These are phyloP conservation scores for Populus hybrid DNA, from an alignment of 441 rosid genomes.

Conservation along the genomic window DNA sequence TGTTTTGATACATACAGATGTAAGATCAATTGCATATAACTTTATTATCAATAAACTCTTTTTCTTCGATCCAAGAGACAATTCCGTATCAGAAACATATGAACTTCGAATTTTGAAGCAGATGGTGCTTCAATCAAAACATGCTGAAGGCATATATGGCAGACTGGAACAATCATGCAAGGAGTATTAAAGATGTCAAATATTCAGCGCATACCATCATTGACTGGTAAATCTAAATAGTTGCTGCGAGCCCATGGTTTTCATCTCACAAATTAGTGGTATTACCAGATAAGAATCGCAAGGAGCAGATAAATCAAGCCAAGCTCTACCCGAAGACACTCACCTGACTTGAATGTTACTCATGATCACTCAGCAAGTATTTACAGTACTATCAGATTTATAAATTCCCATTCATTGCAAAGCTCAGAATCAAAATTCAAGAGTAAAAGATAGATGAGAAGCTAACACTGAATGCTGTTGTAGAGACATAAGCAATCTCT, in stretches of 20 bases:
- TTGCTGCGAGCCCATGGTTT: neutral
- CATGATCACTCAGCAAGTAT: neutral
- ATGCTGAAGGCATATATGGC: neutral
- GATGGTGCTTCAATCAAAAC: neutral
- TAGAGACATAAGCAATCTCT: neutral
- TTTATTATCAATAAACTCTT: too few species aligned
- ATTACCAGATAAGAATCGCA: neutral
- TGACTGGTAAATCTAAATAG: neutral
- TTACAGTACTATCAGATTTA: neutral
- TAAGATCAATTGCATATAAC: too few species aligned
- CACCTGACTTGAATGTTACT: neutral
- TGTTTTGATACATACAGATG: too few species aligned
- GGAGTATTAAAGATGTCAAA: neutral
- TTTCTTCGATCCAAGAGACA: too few species aligned
- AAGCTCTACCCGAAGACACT: neutral
- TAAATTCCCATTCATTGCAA: neutral
- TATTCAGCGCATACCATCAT: neutral
- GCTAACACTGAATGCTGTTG: neutral
- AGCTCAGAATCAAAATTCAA: neutral
- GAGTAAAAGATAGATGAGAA: neutral
- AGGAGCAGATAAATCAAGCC: neutral
- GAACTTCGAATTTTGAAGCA: neutral
- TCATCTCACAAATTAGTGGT: neutral
- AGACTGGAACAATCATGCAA: neutral
- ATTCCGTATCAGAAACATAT: too few species aligned